Percentiles rank a stretch among this genome's conserved stretches.
These are phyloP conservation scores for Diaporthe citri DNA, from an alignment of 2,329 filamentous ascomycete genomes.

Conservation along the genomic window DNA sequence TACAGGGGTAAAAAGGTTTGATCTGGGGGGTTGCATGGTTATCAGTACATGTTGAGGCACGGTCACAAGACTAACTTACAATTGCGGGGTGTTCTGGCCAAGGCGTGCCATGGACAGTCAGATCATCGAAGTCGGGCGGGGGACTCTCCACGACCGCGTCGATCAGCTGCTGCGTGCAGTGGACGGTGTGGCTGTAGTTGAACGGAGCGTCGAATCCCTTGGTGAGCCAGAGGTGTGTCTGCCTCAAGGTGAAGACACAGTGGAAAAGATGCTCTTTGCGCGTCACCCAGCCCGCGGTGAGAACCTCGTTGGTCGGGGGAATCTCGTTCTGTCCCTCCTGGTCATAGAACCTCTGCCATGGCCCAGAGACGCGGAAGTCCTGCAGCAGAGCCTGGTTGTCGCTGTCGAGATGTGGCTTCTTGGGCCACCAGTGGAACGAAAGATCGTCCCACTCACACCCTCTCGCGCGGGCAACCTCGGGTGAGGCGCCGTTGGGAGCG, in stretches of 20 bases:
- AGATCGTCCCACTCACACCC: background rate
- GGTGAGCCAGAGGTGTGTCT: constrained; percentile 8
- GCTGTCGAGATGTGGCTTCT: background rate
- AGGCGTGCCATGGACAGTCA: background rate
- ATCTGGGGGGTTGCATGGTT: background rate
- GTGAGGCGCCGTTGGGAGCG: background rate
- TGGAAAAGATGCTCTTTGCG: background rate
- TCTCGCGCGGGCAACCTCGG: background rate
- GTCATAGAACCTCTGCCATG: background rate
- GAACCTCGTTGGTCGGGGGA: background rate
- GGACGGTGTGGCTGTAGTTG: background rate
- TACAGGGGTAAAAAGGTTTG: background rate
- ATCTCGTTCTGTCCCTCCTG: background rate
- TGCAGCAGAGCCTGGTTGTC: background rate
- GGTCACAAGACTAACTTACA: background rate
- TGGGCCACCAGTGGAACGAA: background rate
- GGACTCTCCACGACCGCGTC: background rate
- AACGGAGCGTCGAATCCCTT: background rate
- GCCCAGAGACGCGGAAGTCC: background rate
- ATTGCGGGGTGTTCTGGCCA: background rate
- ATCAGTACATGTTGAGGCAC: background rate
- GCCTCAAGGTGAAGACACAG: background rate
- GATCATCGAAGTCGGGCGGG: background rate
- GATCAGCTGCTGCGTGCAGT: background rate
- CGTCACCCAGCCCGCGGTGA: background rate